A percentile compares a stretch with the other conserved stretches of the same genome.
Evolutionary conservation across 2,329 filamentous ascomycete genomes (phyloP).

Genomic region (Fusarium heterosporum): DNA sequence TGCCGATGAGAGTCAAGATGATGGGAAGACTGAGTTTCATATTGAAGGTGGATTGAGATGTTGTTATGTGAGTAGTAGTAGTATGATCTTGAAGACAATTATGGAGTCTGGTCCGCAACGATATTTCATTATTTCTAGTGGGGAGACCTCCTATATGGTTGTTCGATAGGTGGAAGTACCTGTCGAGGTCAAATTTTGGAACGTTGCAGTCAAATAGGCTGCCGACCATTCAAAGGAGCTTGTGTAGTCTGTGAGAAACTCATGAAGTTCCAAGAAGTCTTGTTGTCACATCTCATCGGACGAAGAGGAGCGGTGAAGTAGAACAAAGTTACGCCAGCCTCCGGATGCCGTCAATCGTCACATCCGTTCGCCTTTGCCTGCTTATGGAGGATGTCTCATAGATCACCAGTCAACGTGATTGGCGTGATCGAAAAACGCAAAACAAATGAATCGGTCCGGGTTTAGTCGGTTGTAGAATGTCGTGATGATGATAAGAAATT

Average conservation of each 20-base stretch:
- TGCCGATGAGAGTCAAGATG: background rate
- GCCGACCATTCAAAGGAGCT: background rate
- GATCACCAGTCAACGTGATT: background rate
- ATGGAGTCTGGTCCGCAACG: background rate
- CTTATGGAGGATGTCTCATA: background rate
- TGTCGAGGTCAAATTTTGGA: background rate
- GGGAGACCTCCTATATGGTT: background rate
- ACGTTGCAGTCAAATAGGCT: background rate
- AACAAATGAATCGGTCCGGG: background rate
- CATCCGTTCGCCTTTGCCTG: background rate
- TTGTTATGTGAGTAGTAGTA: background rate
- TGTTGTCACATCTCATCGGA: background rate
- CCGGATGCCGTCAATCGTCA: background rate
- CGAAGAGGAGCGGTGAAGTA: background rate
- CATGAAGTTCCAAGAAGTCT: too few relatives aligned
- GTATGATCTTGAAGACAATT: background rate
- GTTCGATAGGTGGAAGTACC: background rate
- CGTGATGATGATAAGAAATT: background rate
- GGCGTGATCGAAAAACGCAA: background rate
- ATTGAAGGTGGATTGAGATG: background rate
- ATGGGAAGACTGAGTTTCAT: conserved; percentile 7
- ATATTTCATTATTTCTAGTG: background rate
- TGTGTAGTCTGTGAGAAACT: too few relatives aligned
- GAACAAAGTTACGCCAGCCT: background rate
- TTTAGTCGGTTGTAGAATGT: background rate